Evolutionary conservation across 495 filamentous ascomycete species (phyloP), one percentile per base, ranked within the genome.

Genomic region (Penicillium argentinense): DNA sequence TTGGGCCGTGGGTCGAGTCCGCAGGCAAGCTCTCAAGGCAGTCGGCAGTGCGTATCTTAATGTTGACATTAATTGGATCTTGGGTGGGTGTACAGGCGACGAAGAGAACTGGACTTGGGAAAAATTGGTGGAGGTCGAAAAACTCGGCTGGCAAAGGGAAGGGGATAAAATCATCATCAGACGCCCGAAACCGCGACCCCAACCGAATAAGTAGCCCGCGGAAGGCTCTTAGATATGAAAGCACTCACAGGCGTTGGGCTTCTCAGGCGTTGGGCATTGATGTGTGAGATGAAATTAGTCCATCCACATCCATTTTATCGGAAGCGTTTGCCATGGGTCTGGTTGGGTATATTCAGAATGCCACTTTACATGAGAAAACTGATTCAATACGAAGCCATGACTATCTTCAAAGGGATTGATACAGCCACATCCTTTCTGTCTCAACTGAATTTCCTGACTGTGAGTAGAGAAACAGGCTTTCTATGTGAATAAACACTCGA

Each of bases 11-110:
- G 78, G 81, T 17, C 69, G 77, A 39, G 73, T 97, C 55, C 75
- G 82, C 51, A 73, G 72, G 53, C 84, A 87, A 48, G 81, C 89
- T 44, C 71, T 97, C 46, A 90, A 90, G 68, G 89, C 89, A 53
- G 78, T 97, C 32, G 89, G 89, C 9, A 78, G 83, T 66, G 78
- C 83, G 9, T 98, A 98, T 66, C 69, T 96, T 50, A 84, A 63
- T 30, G 79, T 88, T 9, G 83, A 88, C 50, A 61, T 80, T 43
- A 54, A 45, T 12, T 80, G 72, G 69, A 56, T 80, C 18, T 42
- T 71, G 42, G 57, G 63, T 38, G 67, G 66, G 25, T 74, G 69
- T 42, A 72, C 70, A 7, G 71, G 72, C 3, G 87, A 83, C 52
- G 59, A 91, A 36, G 83, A 88, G 68, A 63, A 62, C 45, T 79